phyloP scores from a whole-genome alignment of 2,329 filamentous ascomycete genomes.

The Colletotrichum agaves region DNA sequence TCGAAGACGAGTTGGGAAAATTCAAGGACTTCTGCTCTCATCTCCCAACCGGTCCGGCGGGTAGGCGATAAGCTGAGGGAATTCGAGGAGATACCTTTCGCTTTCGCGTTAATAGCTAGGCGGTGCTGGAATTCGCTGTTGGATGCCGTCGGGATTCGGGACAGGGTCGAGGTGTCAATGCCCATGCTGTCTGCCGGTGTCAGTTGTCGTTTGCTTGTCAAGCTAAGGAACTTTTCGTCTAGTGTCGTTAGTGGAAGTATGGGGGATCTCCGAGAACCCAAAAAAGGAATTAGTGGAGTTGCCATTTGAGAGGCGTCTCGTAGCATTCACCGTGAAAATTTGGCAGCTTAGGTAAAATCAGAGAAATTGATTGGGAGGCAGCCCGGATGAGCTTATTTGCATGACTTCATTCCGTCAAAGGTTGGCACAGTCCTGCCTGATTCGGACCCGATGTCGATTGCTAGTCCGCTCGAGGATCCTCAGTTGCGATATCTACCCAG shows the following conservation, averaged over 20 bases:
- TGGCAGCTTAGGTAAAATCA: background rate
- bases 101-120: background rate
- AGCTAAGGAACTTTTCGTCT: background rate
- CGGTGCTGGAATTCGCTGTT: background rate
- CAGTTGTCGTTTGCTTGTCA: background rate
- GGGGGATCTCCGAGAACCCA: conserved; percentile 14
- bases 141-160: background rate
- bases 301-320: background rate
- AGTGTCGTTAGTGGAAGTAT: conserved; percentile 9
- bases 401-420: conserved; percentile 12
- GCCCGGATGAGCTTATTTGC: conserved; percentile 10
- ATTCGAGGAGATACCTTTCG: background rate
- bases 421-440: background rate
- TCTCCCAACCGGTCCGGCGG: background rate
- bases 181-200: conserved; percentile 11
- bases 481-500: background rate
- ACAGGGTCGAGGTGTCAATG: background rate
- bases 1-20: background rate
- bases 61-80: background rate
- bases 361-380: background rate
- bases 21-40: background rate
- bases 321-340: too few relatives aligned
- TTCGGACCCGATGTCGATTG: background rate
- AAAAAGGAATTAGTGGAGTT: background rate
- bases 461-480: too few relatives aligned